phyloP scores from a whole-genome alignment of 2,329 filamentous ascomycete species.

The Colletotrichum chrysophilum region DNA sequence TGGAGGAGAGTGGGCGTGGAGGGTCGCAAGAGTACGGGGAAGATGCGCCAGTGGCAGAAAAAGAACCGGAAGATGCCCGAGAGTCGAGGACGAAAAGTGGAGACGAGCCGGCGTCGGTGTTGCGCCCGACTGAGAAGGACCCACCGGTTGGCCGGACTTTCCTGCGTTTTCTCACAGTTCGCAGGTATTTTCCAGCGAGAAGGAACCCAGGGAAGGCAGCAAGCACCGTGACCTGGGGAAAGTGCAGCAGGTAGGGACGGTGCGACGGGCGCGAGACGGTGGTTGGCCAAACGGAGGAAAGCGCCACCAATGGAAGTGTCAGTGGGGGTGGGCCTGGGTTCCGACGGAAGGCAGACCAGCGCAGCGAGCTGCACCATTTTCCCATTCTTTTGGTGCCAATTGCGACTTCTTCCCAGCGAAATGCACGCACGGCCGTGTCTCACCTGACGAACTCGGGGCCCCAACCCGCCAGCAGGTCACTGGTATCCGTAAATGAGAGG shows the following conservation, averaged over 20 bases:
- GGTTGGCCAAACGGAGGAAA: background rate
- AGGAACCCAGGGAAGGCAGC: background rate
- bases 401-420: background rate
- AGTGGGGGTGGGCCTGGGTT: background rate
- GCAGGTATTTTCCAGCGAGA: background rate
- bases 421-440: background rate
- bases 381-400: background rate
- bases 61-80: slow-evolving; percentile 14
- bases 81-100: background rate
- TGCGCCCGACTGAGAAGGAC: background rate
- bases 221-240: background rate
- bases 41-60: background rate
- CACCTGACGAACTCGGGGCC: background rate
- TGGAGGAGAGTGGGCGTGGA: background rate
- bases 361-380: background rate
- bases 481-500: background rate
- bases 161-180: background rate
- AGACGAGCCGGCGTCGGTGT: background rate
- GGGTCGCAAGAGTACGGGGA: background rate
- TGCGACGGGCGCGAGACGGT: background rate
- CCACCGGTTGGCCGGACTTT: background rate
- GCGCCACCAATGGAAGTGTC: background rate
- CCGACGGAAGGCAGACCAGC: background rate
- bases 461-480: background rate
- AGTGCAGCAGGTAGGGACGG: background rate